Conservation (phyloP, 2,329 filamentous ascomycete species). For the Davidsoniella virescens region DNA sequence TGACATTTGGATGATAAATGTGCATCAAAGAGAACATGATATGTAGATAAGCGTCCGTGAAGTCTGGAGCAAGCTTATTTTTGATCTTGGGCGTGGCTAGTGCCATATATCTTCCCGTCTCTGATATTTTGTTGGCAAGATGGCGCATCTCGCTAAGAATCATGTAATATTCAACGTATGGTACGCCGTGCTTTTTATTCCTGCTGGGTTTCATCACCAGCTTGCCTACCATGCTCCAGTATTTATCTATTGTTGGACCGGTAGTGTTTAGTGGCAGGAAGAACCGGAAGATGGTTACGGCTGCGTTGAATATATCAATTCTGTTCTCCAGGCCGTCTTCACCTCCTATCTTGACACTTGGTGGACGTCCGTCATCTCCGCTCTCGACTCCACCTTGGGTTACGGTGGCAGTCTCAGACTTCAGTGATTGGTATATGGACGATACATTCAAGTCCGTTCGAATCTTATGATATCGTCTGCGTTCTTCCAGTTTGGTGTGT, state of each 20-base stretch:
- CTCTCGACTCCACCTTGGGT: neutral
- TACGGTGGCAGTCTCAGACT: neutral
- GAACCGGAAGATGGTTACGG: constrained; percentile 25
- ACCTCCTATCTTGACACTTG: neutral
- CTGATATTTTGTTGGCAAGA: neutral
- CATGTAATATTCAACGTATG: neutral
- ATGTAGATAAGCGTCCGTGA: neutral
- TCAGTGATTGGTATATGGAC: neutral
- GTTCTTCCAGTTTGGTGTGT: neutral
- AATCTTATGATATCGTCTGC: neutral
- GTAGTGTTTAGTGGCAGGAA: constrained; percentile 25
- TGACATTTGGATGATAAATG: neutral
- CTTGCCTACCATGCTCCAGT: neutral
- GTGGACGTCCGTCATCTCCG: neutral
- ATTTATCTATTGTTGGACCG: constrained; percentile 23
- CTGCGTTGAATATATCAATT: constrained; percentile 26
- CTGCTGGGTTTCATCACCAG: neutral
- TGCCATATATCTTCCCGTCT: neutral
- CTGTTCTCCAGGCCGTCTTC: constrained; percentile 19
- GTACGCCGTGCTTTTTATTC: neutral
- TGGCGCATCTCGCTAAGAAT: neutral
- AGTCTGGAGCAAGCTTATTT: neutral
- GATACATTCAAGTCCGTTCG: neutral
- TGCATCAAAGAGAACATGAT: neutral
- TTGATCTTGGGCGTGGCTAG: neutral